Evolutionary conservation across 768 basidiomycete species (phyloP).

Genomic region (Omphalotus guepiniiformis): DNA sequence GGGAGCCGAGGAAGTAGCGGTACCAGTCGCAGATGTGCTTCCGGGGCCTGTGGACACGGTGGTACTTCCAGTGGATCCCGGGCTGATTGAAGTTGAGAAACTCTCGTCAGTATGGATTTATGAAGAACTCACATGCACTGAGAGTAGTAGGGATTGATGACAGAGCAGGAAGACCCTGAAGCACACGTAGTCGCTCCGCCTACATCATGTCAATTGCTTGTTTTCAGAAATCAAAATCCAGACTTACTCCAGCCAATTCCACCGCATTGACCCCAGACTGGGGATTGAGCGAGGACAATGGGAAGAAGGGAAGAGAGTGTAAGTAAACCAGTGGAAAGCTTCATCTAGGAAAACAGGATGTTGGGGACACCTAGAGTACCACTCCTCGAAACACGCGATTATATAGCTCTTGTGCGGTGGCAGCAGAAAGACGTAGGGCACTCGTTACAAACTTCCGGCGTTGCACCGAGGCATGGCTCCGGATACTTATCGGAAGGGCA

Average conservation of each 20-base stretch:
- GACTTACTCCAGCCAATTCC: constrained; percentile 10
- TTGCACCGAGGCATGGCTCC: constrained; percentile 27
- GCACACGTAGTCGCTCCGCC: constrained; percentile 10
- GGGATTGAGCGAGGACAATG: constrained; percentile 5
- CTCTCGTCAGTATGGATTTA: background rate
- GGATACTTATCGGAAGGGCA: too few relatives aligned
- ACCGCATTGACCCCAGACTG: constrained; percentile 8
- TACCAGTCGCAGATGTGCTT: constrained; percentile 12
- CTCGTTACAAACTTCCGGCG: constrained; percentile 27
- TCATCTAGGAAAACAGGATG: background rate
- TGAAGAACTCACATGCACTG: background rate
- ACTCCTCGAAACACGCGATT: too few relatives aligned
- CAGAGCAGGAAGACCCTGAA: constrained; percentile 6
- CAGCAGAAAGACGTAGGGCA: background rate
- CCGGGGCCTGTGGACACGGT: background rate
- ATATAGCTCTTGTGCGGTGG: too few relatives aligned
- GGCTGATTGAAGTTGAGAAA: background rate
- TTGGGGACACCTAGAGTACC: background rate
- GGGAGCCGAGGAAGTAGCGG: constrained; percentile 20
- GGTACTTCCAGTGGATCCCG: constrained; percentile 6
- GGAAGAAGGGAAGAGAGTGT: constrained; percentile 4
- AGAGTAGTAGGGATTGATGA: constrained; percentile 4
- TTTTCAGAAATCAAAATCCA: background rate
- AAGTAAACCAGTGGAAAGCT: constrained; percentile 6
- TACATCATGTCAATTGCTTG: background rate